phyloP scores from a whole-genome alignment of 2,329 filamentous ascomycete species.

The Sclerotinia spermophila region DNA sequence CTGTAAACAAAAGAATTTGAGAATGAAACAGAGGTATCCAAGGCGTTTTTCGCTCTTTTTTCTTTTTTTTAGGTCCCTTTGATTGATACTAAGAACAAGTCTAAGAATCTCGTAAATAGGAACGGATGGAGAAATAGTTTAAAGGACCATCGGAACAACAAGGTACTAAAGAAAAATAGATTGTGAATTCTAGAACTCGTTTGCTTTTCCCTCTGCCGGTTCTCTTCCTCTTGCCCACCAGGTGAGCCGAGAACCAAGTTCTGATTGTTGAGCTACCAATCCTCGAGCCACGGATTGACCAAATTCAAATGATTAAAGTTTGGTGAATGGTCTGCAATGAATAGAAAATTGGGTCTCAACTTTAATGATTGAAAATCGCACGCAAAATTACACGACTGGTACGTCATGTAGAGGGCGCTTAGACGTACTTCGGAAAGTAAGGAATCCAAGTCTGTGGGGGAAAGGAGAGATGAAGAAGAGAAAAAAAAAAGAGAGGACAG shows the following conservation, averaged over 20 bases:
- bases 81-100: background rate
- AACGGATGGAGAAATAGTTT: background rate
- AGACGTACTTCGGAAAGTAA: background rate
- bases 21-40: background rate
- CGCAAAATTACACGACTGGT: background rate
- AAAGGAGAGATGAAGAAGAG: too few relatives aligned
- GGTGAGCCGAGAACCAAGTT: background rate
- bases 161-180: background rate
- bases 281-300: conserved; percentile 2
- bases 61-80: background rate
- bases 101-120: background rate
- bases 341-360: background rate
- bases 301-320: background rate
- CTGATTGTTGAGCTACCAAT: background rate
- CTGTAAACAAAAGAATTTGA: background rate
- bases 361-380: background rate
- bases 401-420: background rate
- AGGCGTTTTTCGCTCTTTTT: background rate
- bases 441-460: background rate
- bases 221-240: background rate
- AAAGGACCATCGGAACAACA: background rate
- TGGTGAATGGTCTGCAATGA: background rate
- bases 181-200: background rate
- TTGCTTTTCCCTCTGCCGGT: background rate
- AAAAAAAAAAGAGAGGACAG: too few relatives aligned